Percentiles rank a stretch among this genome's conserved stretches.
Evolutionary conservation across 2,329 filamentous ascomycete genomes (phyloP).

Genomic region (Aspergillus sp.): DNA sequence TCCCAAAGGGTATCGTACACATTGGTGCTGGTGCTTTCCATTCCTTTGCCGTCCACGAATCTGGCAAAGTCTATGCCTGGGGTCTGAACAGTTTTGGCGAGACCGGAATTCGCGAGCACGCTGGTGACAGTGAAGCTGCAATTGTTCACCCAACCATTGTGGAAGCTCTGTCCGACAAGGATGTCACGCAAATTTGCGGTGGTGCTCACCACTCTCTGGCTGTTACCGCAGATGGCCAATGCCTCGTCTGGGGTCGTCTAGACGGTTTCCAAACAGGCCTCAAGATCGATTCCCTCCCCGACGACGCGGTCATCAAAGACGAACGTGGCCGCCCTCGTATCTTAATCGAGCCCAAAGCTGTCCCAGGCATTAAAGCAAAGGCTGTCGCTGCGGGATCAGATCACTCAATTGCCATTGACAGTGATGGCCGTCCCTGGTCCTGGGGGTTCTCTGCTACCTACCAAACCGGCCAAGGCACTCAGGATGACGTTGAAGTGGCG

Average conservation of each 20-base stretch:
- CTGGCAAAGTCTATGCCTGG: conserved; percentile 77
- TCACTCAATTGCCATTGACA: conserved; percentile 72
- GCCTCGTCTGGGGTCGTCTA: conserved; percentile 64
- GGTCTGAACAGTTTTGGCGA: conserved; percentile 87
- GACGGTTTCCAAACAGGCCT: conserved; percentile 66
- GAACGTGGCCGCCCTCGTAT: conserved; percentile 70
- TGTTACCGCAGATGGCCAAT: conserved; percentile 57
- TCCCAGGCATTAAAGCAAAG: conserved; percentile 64
- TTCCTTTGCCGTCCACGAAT: conserved; percentile 73
- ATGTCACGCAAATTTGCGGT: conserved; percentile 71
- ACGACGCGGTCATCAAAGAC: conserved; percentile 67
- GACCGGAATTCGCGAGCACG: conserved; percentile 68
- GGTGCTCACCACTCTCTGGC: conserved; percentile 75
- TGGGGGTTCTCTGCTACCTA: conserved; percentile 84
- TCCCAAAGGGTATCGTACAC: conserved; percentile 62
- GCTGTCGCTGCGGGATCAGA: conserved; percentile 70
- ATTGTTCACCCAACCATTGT: conserved; percentile 74
- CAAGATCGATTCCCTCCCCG: conserved; percentile 58
- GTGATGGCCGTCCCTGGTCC: conserved; percentile 71
- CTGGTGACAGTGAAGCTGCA: conserved; percentile 70
- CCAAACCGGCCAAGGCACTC: conserved; percentile 76
- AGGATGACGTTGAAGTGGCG: conserved; percentile 78
- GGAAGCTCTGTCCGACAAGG: conserved; percentile 63
- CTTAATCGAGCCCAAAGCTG: conserved; percentile 65
- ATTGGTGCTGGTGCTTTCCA: conserved; percentile 78